Evolutionary conservation across 495 filamentous ascomycete species (phyloP), one percentile per base, ranked within the genome.

Genomic region (Penicillium waksmanii): DNA sequence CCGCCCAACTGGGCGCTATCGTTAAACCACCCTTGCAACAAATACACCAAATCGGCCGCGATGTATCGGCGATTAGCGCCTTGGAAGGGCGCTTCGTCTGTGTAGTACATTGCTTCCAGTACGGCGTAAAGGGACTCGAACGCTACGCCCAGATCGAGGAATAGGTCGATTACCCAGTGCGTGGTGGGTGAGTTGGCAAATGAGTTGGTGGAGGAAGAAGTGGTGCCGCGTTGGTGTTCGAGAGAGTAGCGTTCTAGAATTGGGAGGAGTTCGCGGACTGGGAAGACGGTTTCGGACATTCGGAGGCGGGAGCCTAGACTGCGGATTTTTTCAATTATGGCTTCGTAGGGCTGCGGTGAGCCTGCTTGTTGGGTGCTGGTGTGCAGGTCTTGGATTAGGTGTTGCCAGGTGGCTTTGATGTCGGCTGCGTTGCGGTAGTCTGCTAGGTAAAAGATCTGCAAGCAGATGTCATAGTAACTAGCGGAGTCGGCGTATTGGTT

Each of bases 401-500:
- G 86, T 65, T 88, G 82, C 95, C 95, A 99, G 23, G 91, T 94
- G 52, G 87, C 77, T 54, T 78, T 78, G 69, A 99, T 92, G 71
- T 93, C 87, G 51, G 87, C 84, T 9, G 86, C 80, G 66, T 93
- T 94, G 63, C 93, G 89, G 77, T 93, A 89, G 73, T 97, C 90
- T 33, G 93, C 93, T 0, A 86, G 79, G 73, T 91, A 88, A 76
- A 90, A 98, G 65, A 98, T 96, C 51, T 90, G 81, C 21, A 99
- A 85, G 71, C 89, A 96, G 56, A 99, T 85, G 69, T 98, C 95
- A 75, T 89, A 90, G 79, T 97, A 99, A 54, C 83, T 84, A 7
- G 88, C 94, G 63, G 89, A 86, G 65, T 98, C 93, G 57, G 91
- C 89, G 68, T 90, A 98, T 53, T 82, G 74, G 69, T 99, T 96